These are phyloP conservation scores for Straminergon stramineum DNA, from an alignment of 225 moss, liverwort and hornwort species.

Conservation along the genomic window DNA sequence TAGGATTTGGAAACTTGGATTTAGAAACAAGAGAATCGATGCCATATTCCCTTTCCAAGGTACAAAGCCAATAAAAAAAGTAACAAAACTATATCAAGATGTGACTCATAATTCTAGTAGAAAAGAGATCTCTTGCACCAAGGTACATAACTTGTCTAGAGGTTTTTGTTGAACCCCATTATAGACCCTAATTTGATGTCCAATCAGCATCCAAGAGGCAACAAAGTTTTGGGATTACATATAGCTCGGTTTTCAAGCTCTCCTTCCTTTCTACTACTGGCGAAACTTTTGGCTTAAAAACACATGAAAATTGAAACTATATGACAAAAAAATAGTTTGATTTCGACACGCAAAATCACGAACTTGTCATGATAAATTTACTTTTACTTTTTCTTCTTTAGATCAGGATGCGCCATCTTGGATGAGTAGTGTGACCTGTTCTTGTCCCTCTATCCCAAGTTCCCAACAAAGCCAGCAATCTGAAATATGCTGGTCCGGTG, in stretches of 20 bases:
- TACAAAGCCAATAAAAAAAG: background rate
- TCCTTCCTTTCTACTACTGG: background rate
- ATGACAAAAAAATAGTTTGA: background rate
- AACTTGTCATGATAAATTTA: background rate
- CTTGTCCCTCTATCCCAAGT: no score
- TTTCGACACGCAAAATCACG: background rate
- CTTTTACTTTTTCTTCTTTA: background rate
- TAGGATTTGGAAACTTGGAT: background rate
- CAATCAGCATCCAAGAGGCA: no score
- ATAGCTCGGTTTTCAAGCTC: background rate
- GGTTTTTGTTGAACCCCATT: fast-evolving
- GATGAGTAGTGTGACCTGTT: background rate
- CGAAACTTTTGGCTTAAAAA: background rate
- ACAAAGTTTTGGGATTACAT: background rate
- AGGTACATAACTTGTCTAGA: no score
- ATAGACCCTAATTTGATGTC: no score
- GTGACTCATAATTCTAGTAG: background rate
- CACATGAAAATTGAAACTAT: background rate
- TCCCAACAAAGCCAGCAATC: background rate
- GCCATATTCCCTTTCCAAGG: no score
- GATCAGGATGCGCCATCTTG: background rate
- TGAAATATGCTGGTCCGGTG: background rate
- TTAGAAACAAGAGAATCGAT: no score
- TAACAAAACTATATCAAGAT: background rate
- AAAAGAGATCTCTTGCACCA: background rate